These are phyloP conservation scores for Globisporangium nodosum DNA, from an alignment of 352 stramenopile genomes.

Conservation along the genomic window DNA sequence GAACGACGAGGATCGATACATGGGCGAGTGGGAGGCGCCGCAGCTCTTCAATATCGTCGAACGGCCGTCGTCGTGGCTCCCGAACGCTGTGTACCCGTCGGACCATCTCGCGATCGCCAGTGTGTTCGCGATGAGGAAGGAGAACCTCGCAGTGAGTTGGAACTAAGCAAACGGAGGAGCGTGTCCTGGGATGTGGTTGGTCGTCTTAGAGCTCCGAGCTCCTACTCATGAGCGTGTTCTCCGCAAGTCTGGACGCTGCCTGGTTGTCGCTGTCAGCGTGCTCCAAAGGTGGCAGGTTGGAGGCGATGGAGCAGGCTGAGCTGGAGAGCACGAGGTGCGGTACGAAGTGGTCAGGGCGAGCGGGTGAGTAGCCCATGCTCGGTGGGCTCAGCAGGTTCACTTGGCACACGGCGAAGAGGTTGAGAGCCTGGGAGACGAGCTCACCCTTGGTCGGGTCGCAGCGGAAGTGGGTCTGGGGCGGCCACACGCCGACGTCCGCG, in stretches of 20 bases:
- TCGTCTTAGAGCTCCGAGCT: slow-evolving; percentile 23
- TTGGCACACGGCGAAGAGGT: slow-evolving; percentile 21
- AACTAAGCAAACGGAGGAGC: slow-evolving; percentile 23
- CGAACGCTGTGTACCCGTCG: slow-evolving; percentile 63
- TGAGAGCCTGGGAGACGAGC: slow-evolving; percentile 3
- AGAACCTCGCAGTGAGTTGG: slow-evolving; percentile 44
- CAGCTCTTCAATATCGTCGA: slow-evolving; percentile 34
- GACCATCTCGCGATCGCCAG: slow-evolving; percentile 74
- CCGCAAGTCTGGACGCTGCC: neutral
- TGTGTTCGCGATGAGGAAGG: slow-evolving; percentile 45
- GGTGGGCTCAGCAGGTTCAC: slow-evolving; percentile 30
- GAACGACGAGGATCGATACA: slow-evolving; percentile 32
- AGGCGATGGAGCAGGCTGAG: neutral
- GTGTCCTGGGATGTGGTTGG: neutral
- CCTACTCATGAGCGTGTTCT: slow-evolving; percentile 4
- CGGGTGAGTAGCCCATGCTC: slow-evolving; percentile 33
- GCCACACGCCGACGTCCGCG: slow-evolving; percentile 46
- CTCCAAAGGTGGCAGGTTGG: neutral
- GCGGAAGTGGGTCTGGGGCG: slow-evolving; percentile 49
- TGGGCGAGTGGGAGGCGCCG: slow-evolving; percentile 39
- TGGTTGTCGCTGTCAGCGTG: neutral
- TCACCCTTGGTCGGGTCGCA: slow-evolving; percentile 48
- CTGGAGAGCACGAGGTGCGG: slow-evolving; percentile 22
- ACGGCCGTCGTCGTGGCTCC: slow-evolving; percentile 36
- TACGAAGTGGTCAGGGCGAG: slow-evolving; percentile 8